Evolutionary conservation across 768 basidiomycete species (phyloP).

Genomic region (Phylloporus arenicola): DNA sequence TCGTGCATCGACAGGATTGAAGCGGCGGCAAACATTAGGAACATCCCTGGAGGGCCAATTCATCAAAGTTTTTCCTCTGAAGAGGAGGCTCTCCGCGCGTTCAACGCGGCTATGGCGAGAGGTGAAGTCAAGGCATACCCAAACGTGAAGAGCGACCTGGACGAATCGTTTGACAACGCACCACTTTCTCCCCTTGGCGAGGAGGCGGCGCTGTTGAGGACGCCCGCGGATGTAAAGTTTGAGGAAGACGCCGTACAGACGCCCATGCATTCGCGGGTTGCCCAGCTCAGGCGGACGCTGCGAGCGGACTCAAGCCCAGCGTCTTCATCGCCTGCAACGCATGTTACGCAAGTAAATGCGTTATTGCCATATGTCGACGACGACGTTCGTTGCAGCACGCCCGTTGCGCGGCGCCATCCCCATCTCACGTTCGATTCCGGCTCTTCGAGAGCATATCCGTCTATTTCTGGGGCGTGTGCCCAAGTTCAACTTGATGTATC

Average conservation of each 20-base stretch:
- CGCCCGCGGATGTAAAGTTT: slow-evolving; percentile 5
- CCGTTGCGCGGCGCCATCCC: slow-evolving; percentile 8
- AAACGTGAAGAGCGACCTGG: not conserved
- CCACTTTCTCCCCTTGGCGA: slow-evolving; percentile 14
- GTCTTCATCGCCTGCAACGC: slow-evolving; percentile 25
- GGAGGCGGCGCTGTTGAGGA: slow-evolving; percentile 14
- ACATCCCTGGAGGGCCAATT: slow-evolving; percentile 38
- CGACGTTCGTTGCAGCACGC: slow-evolving; percentile 8
- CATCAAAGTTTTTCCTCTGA: slow-evolving; percentile 40
- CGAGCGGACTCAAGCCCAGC: slow-evolving; percentile 4
- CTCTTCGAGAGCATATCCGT: slow-evolving; percentile 16
- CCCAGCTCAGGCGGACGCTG: slow-evolving; percentile 7
- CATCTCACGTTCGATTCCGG: slow-evolving; percentile 15
- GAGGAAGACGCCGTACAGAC: not conserved
- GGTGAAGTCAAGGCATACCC: slow-evolving; percentile 25
- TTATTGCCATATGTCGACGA: slow-evolving; percentile 15
- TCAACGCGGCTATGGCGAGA: slow-evolving; percentile 24
- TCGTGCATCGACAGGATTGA: slow-evolving; percentile 37
- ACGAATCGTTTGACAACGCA: not conserved
- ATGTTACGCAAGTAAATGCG: slow-evolving; percentile 16
- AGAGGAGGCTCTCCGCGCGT: slow-evolving; percentile 37
- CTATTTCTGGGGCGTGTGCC: not conserved
- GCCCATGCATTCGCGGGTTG: slow-evolving; percentile 3
- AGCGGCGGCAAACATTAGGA: slow-evolving; percentile 38
- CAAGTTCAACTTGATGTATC: slow-evolving; percentile 4